These are phyloP conservation scores for Candida ortonii DNA, from an alignment of 805 yeast genomes.

Conservation along the genomic window DNA sequence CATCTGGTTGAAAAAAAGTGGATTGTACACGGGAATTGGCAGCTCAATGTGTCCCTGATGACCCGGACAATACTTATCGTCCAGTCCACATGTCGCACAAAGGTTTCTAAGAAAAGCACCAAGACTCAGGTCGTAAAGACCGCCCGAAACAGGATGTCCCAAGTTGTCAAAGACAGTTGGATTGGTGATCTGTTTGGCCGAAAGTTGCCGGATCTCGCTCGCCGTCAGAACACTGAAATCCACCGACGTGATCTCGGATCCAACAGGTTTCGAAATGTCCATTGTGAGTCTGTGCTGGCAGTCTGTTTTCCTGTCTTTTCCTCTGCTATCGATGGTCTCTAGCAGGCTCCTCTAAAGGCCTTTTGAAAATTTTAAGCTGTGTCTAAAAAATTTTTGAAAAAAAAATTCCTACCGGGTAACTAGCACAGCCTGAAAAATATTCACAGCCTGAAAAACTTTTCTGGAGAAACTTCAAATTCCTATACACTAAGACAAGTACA, in stretches of 20 bases:
- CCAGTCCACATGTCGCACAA: slow-evolving; percentile 94
- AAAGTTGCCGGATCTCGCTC: slow-evolving; percentile 77
- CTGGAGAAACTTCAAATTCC: too few species aligned
- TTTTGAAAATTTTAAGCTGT: too few species aligned
- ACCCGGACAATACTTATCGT: slow-evolving; percentile 94
- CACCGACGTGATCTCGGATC: slow-evolving; percentile 87
- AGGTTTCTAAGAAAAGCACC: slow-evolving; percentile 90
- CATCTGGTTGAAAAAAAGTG: slow-evolving; percentile 89
- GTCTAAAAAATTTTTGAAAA: too few species aligned
- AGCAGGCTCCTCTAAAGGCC: neutral
- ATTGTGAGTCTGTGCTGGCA: slow-evolving; percentile 39
- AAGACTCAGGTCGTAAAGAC: slow-evolving; percentile 89
- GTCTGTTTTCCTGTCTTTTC: too few species aligned
- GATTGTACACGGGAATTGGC: slow-evolving; percentile 94
- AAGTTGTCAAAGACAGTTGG: slow-evolving; percentile 94
- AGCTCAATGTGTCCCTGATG: slow-evolving; percentile 97
- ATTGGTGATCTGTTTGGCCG: slow-evolving; percentile 93
- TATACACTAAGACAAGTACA: too few species aligned
- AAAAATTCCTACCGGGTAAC: too few species aligned
- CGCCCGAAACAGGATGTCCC: slow-evolving; percentile 94
- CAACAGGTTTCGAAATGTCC: slow-evolving; percentile 97
- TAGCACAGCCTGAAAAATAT: too few species aligned
- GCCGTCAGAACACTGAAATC: slow-evolving; percentile 85
- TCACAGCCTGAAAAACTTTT: too few species aligned
- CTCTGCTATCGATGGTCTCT: too few species aligned